Percentiles rank a stretch among this genome's conserved stretches.
phyloP scores from a whole-genome alignment of 1,139 yeast species.

The Taphrina deformans region DNA sequence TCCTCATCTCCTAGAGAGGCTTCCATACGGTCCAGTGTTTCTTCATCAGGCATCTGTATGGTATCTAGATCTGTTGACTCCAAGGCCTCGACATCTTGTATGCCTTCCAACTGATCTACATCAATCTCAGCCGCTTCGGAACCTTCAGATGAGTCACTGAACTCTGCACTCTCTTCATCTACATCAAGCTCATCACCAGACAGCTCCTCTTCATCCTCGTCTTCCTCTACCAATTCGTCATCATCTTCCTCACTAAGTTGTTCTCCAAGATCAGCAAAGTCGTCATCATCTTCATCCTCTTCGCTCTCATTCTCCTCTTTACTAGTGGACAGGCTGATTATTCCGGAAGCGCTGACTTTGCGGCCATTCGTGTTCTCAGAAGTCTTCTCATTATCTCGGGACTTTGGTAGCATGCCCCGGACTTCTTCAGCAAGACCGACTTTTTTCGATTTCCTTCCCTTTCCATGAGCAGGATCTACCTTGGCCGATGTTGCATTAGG shows the following conservation, averaged over 20 bases:
- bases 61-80: conserved; percentile 27
- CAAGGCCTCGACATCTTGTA: conserved; percentile 27
- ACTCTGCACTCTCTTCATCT: conserved; percentile 13
- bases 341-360: conserved; percentile 25
- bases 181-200: conserved; percentile 24
- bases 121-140: conserved; percentile 31
- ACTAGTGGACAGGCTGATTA: conserved; percentile 14
- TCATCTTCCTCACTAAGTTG: conserved; percentile 32
- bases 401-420: conserved; percentile 26
- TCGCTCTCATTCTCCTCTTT: conserved; percentile 38
- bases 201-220: conserved; percentile 41
- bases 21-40: conserved; percentile 13
- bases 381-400: conserved; percentile 10
- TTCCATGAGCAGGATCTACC: conserved; percentile 28
- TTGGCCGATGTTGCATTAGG: conserved; percentile 31
- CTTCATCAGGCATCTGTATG: conserved; percentile 21
- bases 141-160: conserved; percentile 23
- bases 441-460: conserved; percentile 16
- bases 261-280: conserved; percentile 37
- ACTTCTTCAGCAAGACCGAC: conserved; percentile 32
- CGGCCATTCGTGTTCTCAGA: conserved; percentile 13
- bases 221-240: conserved; percentile 40
- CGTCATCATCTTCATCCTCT: conserved; percentile 40
- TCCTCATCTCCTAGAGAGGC: conserved; percentile 39
- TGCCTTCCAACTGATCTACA: conserved; percentile 16